Conservation (phyloP, 2,329 filamentous ascomycete species). For the Colletotrichum echinochloae region DNA sequence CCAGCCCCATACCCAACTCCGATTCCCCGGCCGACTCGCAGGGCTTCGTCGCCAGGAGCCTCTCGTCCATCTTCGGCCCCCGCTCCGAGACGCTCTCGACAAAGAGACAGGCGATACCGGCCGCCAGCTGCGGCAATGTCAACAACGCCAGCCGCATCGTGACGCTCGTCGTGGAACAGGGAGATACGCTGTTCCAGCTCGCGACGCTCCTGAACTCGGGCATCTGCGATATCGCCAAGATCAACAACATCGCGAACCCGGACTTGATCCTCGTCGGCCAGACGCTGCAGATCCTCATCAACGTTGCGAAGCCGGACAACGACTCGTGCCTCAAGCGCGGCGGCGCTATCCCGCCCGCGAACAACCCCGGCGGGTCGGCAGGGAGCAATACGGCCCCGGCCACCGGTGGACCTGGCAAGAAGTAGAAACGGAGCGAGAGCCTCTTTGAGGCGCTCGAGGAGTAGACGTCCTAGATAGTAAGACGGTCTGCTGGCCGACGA, state of each 20-base stretch:
- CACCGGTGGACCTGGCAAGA: not conserved
- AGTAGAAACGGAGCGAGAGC: conserved; percentile 1
- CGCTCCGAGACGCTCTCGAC: conserved; percentile 14
- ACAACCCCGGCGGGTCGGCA: not conserved
- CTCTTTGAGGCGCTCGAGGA: not conserved
- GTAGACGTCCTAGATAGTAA: not conserved
- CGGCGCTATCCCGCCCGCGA: conserved; percentile 19
- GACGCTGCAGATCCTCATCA: conserved; percentile 23
- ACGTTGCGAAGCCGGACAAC: conserved; percentile 32
- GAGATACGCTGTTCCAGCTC: conserved; percentile 32
- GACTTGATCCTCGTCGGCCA: conserved; percentile 21
- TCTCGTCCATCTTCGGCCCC: conserved; percentile 4
- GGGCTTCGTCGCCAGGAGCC: conserved; percentile 17
- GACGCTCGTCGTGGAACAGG: conserved; percentile 5
- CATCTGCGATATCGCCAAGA: conserved; percentile 36
- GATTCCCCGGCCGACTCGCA: conserved; percentile 5
- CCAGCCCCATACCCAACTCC: conserved; percentile 5
- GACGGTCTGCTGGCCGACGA: no score
- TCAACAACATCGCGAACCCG: conserved; percentile 30
- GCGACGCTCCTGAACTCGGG: conserved; percentile 33
- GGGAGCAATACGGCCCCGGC: not conserved
- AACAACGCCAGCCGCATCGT: conserved; percentile 28
- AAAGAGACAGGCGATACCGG: conserved; percentile 10
- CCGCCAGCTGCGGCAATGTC: not conserved
- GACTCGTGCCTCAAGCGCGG: conserved; percentile 27